Evolutionary conservation across 2,329 filamentous ascomycete species (phyloP), one percentile per base, ranked within the genome.

Genomic region (Ophiostoma quercus): DNA sequence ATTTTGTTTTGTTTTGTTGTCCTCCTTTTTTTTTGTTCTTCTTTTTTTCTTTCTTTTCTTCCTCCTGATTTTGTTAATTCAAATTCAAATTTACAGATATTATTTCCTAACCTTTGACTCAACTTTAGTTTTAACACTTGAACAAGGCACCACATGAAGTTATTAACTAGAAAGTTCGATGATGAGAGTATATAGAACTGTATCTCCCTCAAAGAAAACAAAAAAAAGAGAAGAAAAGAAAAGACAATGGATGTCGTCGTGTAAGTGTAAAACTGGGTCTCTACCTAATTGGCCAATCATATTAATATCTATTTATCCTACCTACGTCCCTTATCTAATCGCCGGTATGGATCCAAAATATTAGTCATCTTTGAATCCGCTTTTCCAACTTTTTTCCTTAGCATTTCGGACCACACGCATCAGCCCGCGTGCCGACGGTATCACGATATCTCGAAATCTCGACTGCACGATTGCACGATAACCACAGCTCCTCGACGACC

Each of bases 371-470:
- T 12, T 8, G 22, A 57, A 25, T 25, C 51, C n/a, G n/a, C 22
- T 57, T 57, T 57, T 57, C 51, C 22, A 57, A 25, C n/a, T 25
- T 57, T 57, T 57, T 57, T 57, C 22, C 51, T 12, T 57, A 25
- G 51, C 22, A 57, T 25, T 25, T 57, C 51, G 51, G 51, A 57
- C 22, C 51, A 57, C n/a, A 22, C 16, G 51, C n/a, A 57, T 57
- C 51, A 57, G 51, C 51, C 51, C 22, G 51, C 51, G 51, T 57
- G 51, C 51, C 51, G 51, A 57, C 51, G 51, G 25, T 57, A 57
- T 47, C 43, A 19, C 43, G 43, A 47, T 47, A 29, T 47, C 43
- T 19, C 43, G 43, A 47, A n/a, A 57, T 34, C 4, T 34, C 8
- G 8, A 57, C 14, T 29, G 1, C 25, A 29, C 25, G 25, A 29